These are phyloP conservation scores for Gaeumannomyces sp. DNA, from an alignment of 2,329 filamentous ascomycete species.

Conservation along the genomic window DNA sequence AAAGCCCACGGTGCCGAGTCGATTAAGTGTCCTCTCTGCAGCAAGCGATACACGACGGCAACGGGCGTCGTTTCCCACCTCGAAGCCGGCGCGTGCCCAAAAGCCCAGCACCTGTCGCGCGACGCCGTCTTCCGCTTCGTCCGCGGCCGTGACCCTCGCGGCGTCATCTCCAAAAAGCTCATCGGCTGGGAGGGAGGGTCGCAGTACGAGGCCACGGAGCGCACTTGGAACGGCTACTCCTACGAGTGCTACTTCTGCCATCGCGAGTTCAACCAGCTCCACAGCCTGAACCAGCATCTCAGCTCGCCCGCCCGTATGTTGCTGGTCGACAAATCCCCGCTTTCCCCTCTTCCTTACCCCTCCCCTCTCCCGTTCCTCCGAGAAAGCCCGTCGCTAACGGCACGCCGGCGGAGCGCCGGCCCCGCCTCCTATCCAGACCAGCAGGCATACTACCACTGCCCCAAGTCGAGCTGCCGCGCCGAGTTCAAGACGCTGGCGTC, in stretches of 20 bases:
- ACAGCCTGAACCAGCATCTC: conserved; percentile 44
- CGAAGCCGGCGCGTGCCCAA: conserved; percentile 46
- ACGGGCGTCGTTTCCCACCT: conserved; percentile 51
- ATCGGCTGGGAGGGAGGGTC: conserved; percentile 36
- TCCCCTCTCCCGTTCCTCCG: too few species aligned
- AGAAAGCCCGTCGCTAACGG: conserved; percentile 8
- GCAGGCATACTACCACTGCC: conserved; percentile 34
- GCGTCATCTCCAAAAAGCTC: conserved; percentile 44
- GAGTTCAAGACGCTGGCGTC: conserved; percentile 35
- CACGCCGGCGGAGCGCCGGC: not conserved
- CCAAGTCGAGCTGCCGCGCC: conserved; percentile 24
- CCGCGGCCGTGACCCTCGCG: conserved; percentile 37
- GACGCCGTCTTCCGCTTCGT: conserved; percentile 41
- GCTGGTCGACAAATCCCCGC: too few species aligned
- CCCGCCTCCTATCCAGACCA: conserved; percentile 23
- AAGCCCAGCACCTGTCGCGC: conserved; percentile 37
- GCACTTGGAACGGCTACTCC: conserved; percentile 36
- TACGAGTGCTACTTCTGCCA: conserved; percentile 52
- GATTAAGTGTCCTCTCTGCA: conserved; percentile 52
- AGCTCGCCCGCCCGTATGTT: conserved; percentile 44
- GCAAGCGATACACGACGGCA: conserved; percentile 36
- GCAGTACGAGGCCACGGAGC: conserved; percentile 30
- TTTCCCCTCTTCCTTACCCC: not conserved
- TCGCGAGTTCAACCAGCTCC: conserved; percentile 29
- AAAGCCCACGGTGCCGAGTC: conserved; percentile 37